Evolutionary conservation across 371 early-diverging fungal genomes (phyloP).

Genomic region (Dinochytrium kinnereticum): DNA sequence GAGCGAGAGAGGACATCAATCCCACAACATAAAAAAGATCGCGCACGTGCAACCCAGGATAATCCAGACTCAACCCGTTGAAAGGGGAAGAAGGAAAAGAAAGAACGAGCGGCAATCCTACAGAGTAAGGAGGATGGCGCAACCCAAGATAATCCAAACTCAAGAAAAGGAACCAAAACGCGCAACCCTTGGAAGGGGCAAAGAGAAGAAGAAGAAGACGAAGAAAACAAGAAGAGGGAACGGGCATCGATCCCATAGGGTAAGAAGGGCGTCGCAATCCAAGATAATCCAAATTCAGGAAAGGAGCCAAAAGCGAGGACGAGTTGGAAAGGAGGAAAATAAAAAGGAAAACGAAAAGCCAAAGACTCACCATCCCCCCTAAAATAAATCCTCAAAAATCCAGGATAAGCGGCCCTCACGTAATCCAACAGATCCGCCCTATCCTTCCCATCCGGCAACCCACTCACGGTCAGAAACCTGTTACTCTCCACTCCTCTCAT

Average conservation of each 20-base stretch:
- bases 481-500: background rate
- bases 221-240: background rate
- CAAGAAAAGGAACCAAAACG: background rate
- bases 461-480: background rate
- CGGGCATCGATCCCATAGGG: background rate
- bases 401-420: background rate
- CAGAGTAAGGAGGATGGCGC: too few species aligned
- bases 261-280: too few species aligned
- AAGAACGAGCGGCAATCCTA: too few species aligned
- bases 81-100: too few species aligned
- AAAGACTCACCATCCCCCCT: background rate
- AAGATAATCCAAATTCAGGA: background rate
- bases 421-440: conserved; percentile 1
- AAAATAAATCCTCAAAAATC: background rate
- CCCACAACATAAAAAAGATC: too few species aligned
- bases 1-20: too few species aligned
- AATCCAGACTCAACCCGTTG: too few species aligned
- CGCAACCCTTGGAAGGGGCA: too few species aligned
- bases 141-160: too few species aligned
- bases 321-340: background rate
- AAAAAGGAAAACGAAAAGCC: background rate
- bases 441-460: background rate
- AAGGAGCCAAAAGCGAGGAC: background rate
- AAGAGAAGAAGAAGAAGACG: background rate
- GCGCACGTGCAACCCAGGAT: too few species aligned